Evolutionary conservation across 2,329 filamentous ascomycete genomes (phyloP).

Genomic region (Lizonia empirigonia): DNA sequence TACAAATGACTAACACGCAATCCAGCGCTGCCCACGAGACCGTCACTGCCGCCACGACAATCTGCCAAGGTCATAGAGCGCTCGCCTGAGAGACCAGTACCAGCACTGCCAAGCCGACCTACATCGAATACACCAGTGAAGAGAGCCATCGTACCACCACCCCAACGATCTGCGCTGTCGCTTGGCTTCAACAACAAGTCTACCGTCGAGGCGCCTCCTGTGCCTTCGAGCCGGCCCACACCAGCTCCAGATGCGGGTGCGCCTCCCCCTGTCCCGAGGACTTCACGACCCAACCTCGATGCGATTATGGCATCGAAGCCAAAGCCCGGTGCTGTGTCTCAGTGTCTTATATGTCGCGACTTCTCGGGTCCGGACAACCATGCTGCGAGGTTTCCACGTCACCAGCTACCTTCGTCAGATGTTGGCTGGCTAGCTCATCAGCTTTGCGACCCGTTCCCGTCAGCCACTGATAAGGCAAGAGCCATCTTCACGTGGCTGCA

Average conservation of each 20-base stretch:
- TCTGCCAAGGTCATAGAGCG: conserved; percentile 14
- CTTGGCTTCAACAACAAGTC: conserved; percentile 54
- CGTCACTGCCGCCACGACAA: conserved; percentile 29
- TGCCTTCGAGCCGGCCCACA: conserved; percentile 36
- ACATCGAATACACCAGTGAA: conserved; percentile 13
- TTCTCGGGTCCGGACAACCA: conserved; percentile 82
- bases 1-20: conserved; percentile 16
- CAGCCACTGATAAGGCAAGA: conserved; percentile 86
- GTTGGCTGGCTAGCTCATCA: conserved; percentile 77
- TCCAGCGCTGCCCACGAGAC: conserved; percentile 26
- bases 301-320: conserved; percentile 57
- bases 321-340: conserved; percentile 30
- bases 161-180: conserved; percentile 54
- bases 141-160: conserved; percentile 36
- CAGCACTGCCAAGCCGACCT: conserved; percentile 24
- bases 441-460: conserved; percentile 79
- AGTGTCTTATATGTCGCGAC: conserved; percentile 82
- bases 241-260: conserved; percentile 20
- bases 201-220: conserved; percentile 36
- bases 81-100: conserved; percentile 21
- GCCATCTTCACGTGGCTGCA: conserved; percentile 95
- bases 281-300: conserved; percentile 63
- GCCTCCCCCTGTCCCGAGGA: conserved; percentile 60
- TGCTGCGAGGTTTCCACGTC: conserved; percentile 75
- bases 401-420: conserved; percentile 70